Conservation (phyloP, 1,284 basidiomycete genomes). For the Xanthoconium separans region DNA sequence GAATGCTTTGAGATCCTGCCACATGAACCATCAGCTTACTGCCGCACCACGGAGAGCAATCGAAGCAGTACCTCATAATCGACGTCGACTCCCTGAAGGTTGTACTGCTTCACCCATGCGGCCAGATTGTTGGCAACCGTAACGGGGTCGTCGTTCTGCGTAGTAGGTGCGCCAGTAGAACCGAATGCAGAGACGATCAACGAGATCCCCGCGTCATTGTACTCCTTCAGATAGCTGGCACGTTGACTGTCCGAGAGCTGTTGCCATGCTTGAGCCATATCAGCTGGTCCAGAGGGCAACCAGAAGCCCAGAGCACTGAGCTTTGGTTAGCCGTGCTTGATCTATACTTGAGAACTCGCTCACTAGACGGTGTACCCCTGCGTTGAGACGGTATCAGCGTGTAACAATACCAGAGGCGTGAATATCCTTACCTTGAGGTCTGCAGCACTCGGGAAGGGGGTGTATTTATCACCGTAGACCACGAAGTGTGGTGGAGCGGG, state of each 20-base stretch:
- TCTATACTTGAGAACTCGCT: not conserved
- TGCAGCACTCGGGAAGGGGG: not conserved
- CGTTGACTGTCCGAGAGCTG: not conserved
- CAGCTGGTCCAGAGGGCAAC: not conserved
- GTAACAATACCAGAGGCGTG: too few species aligned
- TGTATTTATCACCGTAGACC: not conserved
- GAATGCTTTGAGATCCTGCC: not conserved
- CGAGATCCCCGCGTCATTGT: not conserved
- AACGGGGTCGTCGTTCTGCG: not conserved
- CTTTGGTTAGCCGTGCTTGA: not conserved
- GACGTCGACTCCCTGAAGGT: not conserved
- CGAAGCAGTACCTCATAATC: conserved; percentile 2
- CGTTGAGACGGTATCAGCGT: not conserved
- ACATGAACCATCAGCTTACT: not conserved
- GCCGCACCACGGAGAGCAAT: too few species aligned
- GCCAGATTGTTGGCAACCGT: not conserved
- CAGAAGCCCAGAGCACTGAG: not conserved
- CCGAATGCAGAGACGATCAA: conserved; percentile 2
- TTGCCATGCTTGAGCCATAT: not conserved
- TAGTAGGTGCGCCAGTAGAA: not conserved
- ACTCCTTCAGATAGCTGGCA: not conserved
- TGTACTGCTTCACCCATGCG: not conserved
- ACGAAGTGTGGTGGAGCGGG: not conserved
- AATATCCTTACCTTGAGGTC: not conserved
- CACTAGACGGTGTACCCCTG: conserved; percentile 1